Conservation (phyloP, 2,329 filamentous ascomycete genomes). For the Trichoderma sp. region DNA sequence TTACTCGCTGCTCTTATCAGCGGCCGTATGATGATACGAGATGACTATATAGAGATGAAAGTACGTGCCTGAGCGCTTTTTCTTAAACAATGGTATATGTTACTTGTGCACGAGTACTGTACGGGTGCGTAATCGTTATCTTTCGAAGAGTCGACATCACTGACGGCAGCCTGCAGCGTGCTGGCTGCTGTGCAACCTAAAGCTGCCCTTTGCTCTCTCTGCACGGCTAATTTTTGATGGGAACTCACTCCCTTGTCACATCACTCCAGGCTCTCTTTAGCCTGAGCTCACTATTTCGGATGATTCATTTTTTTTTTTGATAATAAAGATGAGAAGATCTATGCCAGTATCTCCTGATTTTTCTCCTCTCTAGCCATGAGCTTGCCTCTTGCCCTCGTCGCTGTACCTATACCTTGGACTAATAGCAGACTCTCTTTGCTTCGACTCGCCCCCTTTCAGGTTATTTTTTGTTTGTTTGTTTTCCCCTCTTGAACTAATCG, state of each 20-base stretch:
- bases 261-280: background rate
- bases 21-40: background rate
- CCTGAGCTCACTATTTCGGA: background rate
- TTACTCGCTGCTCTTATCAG: background rate
- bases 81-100: background rate
- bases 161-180: background rate
- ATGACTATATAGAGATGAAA: background rate
- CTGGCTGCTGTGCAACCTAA: background rate
- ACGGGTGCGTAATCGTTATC: background rate
- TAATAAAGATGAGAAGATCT: background rate
- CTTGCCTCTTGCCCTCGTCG: background rate
- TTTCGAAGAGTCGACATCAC: background rate
- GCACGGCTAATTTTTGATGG: background rate
- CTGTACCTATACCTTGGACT: background rate
- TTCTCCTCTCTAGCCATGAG: background rate
- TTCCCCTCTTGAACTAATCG: background rate
- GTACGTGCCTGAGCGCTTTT: background rate
- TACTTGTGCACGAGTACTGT: background rate
- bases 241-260: background rate
- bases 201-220: background rate
- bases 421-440: background rate
- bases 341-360: background rate
- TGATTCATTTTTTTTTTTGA: background rate
- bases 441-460: background rate
- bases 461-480: background rate